These are phyloP conservation scores for Tetraselmis striata DNA, from an alignment of 139 green algal genomes.

Conservation along the genomic window DNA sequence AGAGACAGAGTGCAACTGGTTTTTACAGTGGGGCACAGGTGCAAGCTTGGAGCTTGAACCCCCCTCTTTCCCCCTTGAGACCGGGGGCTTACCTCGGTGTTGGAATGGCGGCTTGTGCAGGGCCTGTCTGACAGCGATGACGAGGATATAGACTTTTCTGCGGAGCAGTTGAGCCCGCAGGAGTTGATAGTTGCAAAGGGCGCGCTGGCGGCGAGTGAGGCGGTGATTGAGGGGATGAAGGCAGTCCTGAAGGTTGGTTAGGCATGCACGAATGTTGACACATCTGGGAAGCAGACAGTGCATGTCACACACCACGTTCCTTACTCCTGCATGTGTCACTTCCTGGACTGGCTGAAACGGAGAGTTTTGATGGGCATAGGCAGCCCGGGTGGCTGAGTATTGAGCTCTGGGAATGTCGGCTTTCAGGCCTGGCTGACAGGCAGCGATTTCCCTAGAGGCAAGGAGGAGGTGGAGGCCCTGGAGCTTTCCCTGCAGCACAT, in stretches of 20 bases:
- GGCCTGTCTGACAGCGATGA: background rate
- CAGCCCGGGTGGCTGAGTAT: background rate
- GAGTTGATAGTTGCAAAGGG: background rate
- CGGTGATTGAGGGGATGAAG: background rate
- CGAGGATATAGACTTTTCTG: background rate
- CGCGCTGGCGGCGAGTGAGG: background rate
- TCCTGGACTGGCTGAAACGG: background rate
- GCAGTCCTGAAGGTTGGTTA: background rate
- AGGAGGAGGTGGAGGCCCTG: background rate
- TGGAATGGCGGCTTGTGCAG: background rate
- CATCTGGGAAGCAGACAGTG: background rate
- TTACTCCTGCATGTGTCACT: background rate
- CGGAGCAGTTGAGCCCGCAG: background rate
- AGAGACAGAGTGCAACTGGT: too few relatives aligned
- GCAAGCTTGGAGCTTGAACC: too few relatives aligned
- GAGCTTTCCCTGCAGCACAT: background rate
- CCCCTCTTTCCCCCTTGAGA: background rate
- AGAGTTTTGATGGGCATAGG: background rate
- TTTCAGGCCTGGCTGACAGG: background rate
- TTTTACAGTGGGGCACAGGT: too few relatives aligned
- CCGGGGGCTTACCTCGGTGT: background rate
- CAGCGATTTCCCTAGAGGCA: background rate
- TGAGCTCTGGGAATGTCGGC: background rate
- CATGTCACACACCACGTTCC: background rate
- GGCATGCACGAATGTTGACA: too few relatives aligned